Percentiles rank a stretch among this genome's conserved stretches.
Conservation (phyloP, 225 moss, liverwort and hornwort species). For the Ulota crispa region DNA sequence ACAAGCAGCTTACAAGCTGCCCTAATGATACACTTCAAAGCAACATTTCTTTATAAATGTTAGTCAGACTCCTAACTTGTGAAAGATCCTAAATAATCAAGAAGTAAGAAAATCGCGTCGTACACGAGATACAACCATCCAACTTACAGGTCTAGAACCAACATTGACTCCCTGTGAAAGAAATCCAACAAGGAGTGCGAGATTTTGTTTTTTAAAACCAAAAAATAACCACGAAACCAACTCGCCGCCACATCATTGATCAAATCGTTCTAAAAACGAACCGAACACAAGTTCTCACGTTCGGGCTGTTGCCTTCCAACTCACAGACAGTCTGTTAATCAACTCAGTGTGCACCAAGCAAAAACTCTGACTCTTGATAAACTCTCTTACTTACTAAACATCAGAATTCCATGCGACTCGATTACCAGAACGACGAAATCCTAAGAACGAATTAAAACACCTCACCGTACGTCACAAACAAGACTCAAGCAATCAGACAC, state of each 20-base stretch:
- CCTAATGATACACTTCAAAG: not conserved
- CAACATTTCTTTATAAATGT: not conserved
- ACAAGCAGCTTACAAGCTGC: not conserved
- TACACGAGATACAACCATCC: not conserved
- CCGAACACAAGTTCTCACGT: not conserved
- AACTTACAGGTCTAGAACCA: not conserved
- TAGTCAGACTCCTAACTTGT: not conserved
- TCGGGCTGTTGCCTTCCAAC: not conserved
- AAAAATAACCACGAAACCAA: not conserved
- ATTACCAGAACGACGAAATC: not conserved
- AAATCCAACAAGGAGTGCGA: not conserved
- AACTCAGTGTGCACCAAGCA: not conserved
- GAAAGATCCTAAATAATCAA: not conserved
- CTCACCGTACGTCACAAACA: not conserved
- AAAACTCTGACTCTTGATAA: not conserved
- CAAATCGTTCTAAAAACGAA: not conserved
- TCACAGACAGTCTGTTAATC: not conserved
- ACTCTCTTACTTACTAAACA: not conserved
- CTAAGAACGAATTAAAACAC: not conserved
- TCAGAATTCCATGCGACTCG: not conserved
- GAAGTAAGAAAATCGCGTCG: not conserved
- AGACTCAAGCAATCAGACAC: not conserved
- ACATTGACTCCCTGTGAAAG: not conserved
- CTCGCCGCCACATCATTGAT: not conserved
- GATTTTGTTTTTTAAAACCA: not conserved